Evolutionary conservation across 805 yeast species (phyloP).

Genomic region (Cyberlindnera euphorbiae): DNA sequence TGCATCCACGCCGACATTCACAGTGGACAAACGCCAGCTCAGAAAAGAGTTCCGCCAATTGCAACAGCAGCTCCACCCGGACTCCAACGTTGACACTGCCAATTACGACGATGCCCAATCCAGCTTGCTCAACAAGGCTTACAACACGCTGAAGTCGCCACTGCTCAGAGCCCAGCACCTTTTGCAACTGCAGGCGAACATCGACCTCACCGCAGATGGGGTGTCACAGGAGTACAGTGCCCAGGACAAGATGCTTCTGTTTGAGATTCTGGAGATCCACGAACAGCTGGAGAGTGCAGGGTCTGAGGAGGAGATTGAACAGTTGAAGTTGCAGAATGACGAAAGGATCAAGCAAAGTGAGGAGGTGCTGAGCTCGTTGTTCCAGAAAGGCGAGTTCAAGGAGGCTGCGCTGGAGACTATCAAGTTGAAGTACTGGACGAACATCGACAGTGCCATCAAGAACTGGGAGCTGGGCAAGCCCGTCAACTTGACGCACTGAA

Average conservation of each 20-base stretch:
- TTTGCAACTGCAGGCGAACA: slow-evolving; percentile 34
- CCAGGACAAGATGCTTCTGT: slow-evolving; percentile 52
- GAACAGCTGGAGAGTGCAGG: slow-evolving; percentile 72
- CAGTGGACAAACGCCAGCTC: slow-evolving; percentile 47
- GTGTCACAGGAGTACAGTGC: slow-evolving; percentile 28
- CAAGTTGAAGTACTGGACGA: slow-evolving; percentile 78
- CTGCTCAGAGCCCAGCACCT: slow-evolving; percentile 63
- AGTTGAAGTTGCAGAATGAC: slow-evolving; percentile 51
- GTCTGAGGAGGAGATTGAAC: slow-evolving; percentile 51
- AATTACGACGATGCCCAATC: slow-evolving; percentile 33
- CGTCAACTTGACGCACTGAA: slow-evolving; percentile 9
- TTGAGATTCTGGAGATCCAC: slow-evolving; percentile 79
- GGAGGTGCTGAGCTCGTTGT: slow-evolving; percentile 40
- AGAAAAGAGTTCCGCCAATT: slow-evolving; percentile 70
- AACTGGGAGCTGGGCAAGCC: slow-evolving; percentile 52
- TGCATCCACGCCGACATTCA: slow-evolving; percentile 60
- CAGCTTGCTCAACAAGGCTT: slow-evolving; percentile 70
- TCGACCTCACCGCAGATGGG: slow-evolving; percentile 60
- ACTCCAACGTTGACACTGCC: slow-evolving; percentile 33
- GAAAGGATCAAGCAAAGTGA: slow-evolving; percentile 46
- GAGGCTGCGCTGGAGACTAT: slow-evolving; percentile 63
- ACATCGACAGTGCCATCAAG: slow-evolving; percentile 65
- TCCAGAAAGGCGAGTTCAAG: slow-evolving; percentile 44
- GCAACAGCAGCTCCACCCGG: slow-evolving; percentile 83
- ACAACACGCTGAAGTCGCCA: slow-evolving; percentile 65